Conservation (phyloP, 441 rosid genomes). For the Metrosideros polymorpha region DNA sequence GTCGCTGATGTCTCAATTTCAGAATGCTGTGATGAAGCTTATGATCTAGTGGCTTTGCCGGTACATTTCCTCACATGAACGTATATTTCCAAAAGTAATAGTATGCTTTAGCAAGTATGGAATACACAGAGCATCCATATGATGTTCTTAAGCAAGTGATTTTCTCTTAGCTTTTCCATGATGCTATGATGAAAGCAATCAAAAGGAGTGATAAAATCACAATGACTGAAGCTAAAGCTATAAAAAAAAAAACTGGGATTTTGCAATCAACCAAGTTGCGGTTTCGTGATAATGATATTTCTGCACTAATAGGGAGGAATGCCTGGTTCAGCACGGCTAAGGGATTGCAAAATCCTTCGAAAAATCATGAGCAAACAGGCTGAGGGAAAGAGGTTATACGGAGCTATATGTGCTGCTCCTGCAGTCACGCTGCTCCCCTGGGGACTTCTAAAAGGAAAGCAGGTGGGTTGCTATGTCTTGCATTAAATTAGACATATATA, state of each 20-base stretch:
- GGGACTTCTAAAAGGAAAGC: constrained; percentile 73
- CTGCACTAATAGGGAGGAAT: constrained; percentile 68
- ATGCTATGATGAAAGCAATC: background rate
- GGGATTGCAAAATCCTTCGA: constrained; percentile 63
- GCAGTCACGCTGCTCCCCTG: constrained; percentile 93
- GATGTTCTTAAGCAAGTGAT: background rate
- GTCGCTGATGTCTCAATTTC: constrained; percentile 76
- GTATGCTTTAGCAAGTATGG: background rate
- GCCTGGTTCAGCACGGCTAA: constrained; percentile 89
- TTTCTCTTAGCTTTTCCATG: background rate
- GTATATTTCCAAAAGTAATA: background rate
- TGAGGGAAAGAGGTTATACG: constrained; percentile 58
- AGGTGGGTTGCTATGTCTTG: constrained; percentile 24
- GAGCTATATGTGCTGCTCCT: constrained; percentile 93
- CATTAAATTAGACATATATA: background rate
- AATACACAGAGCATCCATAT: background rate
- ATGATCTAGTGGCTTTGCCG: constrained; percentile 87
- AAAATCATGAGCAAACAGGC: constrained; percentile 70
- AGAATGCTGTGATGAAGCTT: constrained; percentile 44
- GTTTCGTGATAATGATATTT: background rate
- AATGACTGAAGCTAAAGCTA: background rate
- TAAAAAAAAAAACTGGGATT: background rate
- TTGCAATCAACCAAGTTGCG: background rate
- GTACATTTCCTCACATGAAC: constrained; percentile 29
- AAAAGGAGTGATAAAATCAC: background rate